Evolutionary conservation across 768 basidiomycete species (phyloP).

Genomic region (Cystobasidiopsis lactophilus): DNA sequence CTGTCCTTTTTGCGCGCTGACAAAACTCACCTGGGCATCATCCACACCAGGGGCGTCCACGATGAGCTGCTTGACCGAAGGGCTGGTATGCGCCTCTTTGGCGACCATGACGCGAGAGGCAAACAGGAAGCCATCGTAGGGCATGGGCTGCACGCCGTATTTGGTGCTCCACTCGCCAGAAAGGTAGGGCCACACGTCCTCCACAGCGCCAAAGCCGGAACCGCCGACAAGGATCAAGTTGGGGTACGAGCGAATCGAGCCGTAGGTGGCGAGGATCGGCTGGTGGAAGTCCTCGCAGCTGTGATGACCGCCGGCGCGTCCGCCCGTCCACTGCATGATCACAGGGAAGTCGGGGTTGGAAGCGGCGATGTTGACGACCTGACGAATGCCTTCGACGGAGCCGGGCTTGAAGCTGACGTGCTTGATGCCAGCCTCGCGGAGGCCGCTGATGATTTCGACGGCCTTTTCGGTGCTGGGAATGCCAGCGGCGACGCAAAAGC

Average conservation of each 20-base stretch:
- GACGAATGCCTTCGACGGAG: constrained; percentile 88
- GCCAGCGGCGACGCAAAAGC: constrained; percentile 97
- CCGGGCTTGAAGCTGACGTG: constrained; percentile 98
- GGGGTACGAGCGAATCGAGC: constrained; percentile 60
- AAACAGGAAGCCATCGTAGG: constrained; percentile 91
- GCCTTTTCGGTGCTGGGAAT: constrained; percentile 94
- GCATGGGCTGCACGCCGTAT: constrained; percentile 81
- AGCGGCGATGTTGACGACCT: constrained; percentile 85
- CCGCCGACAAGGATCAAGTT: constrained; percentile 84
- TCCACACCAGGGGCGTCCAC: constrained; percentile 79
- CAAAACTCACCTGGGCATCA: constrained; percentile 42
- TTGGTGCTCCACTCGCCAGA: constrained; percentile 80
- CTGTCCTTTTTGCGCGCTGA: too few relatives aligned
- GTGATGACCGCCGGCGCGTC: constrained; percentile 94
- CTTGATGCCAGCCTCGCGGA: constrained; percentile 66
- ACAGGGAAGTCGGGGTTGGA: constrained; percentile 89
- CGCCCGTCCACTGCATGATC: constrained; percentile 97
- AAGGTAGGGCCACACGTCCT: constrained; percentile 86
- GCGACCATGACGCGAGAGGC: constrained; percentile 97
- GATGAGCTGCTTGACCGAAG: constrained; percentile 89
- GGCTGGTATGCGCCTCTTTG: constrained; percentile 86
- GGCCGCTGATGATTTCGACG: constrained; percentile 72
- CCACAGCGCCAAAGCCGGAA: constrained; percentile 80
- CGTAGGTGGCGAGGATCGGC: constrained; percentile 74
- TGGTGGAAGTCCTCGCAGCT: constrained; percentile 98